Conservation (phyloP, 257 asterid species). For the Echium plantagineum region DNA sequence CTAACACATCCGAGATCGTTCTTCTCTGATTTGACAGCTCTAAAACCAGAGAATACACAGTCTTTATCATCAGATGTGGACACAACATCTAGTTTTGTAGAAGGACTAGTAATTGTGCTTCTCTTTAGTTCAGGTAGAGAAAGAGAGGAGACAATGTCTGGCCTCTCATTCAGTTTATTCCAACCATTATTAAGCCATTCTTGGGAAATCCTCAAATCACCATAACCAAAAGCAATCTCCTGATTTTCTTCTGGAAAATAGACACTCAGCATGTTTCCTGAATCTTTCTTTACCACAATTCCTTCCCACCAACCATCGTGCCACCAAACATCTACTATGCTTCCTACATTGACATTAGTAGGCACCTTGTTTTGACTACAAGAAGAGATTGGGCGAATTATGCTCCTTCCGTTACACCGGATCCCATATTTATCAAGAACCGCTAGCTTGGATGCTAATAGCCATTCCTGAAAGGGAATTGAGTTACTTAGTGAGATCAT, state of each 20-base stretch:
- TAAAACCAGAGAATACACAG: constrained; percentile 1
- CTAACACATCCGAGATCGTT: constrained; percentile 1
- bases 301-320: constrained; percentile 99
- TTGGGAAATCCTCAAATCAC: constrained; percentile 50
- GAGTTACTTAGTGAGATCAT: not conserved
- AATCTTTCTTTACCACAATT: constrained; percentile 46
- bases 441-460: constrained; percentile 49
- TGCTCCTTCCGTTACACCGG: constrained; percentile 53
- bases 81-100: constrained; percentile 9
- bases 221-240: constrained; percentile 20
- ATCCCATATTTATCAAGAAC: constrained; percentile 37
- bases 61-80: constrained; percentile 2
- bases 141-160: constrained; percentile 28
- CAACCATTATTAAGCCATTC: constrained; percentile 55
- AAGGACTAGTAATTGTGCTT: not conserved
- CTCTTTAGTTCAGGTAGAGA: constrained; percentile 6
- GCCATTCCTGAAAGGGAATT: constrained; percentile 54
- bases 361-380: constrained; percentile 13
- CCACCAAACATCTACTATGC: constrained; percentile 73
- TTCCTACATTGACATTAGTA: constrained; percentile 32
- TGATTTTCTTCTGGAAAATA: constrained; percentile 79
- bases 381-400: constrained; percentile 37
- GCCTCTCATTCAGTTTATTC: constrained; percentile 41
- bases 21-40: not conserved
- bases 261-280: constrained; percentile 27